Base-by-base conservation (phyloP, 164 flowering plant species). In the Malania oleifera region DNA sequence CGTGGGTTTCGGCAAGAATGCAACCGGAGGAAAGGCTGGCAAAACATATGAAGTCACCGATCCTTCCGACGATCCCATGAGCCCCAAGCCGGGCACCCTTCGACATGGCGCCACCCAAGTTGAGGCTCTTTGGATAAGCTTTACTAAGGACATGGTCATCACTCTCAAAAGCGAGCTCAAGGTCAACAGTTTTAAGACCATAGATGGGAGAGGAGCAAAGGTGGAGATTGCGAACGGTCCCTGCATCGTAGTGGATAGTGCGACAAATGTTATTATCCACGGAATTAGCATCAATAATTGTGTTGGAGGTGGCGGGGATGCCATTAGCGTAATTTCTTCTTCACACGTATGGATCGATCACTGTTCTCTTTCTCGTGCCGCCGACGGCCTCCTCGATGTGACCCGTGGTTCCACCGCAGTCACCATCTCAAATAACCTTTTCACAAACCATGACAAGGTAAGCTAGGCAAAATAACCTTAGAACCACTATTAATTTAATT, bases 281-380 rank as follows among this genome's bases (percentile, higher is more conserved):
- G 84, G 89, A 54, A 73, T 86, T n/a, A 75, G 77, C 25, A 66
- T 83, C 52, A 87, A 83, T 61, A 78, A 83, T 27, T 83, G 84
- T 51, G 73, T 13, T 12, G 82, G 84, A 1, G 62, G 76, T 0
- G 87, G 85, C 44, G 96, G 89, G 0, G 96, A 83, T 61, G 89
- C 80, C 9, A 78, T 88, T 27, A 47, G 28, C 7, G 53, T 88
- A 0, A 77, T 80, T 26, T 73, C 62, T 0, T 79, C 86, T 23
- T 62, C 80, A 0, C 26, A 85, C 54, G 51, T 88, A 18, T 87
- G 95, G 95, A 59, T 87, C n/a, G 95, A 84, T 44, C 95, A 87
- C 62, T 80, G 87, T 68, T 79, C 17, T 20, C 60, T 86, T 13
- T 68, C 81, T 17, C 65, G 73, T 7, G 48, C 67, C 45, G 7